These are phyloP conservation scores for Wickerhamomyces kurtzmanii DNA, from an alignment of 805 yeast genomes.

Conservation along the genomic window DNA sequence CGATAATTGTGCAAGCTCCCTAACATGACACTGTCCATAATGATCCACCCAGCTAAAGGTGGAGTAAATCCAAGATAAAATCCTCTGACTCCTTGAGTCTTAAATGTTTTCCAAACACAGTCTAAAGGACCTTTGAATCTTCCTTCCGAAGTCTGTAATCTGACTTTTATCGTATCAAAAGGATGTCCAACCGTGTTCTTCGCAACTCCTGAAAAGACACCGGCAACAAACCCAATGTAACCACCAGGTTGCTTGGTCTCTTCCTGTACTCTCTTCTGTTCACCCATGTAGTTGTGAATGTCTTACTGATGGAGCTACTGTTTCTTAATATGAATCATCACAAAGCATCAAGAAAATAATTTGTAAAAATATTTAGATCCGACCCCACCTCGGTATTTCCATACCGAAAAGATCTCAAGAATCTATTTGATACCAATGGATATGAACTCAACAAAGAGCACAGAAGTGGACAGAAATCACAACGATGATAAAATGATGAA, in stretches of 20 bases:
- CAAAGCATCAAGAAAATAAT: too few species aligned
- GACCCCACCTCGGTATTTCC: too few species aligned
- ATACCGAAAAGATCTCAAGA: too few species aligned
- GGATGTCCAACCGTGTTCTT: slow-evolving; percentile 92
- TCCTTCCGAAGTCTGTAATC: slow-evolving; percentile 70
- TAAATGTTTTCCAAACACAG: slow-evolving; percentile 62
- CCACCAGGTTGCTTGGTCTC: slow-evolving; percentile 12
- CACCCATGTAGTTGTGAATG: slow-evolving; percentile 1
- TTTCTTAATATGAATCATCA: too few species aligned
- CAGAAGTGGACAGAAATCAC: too few species aligned
- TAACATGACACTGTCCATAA: slow-evolving; percentile 87
- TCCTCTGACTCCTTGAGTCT: slow-evolving; percentile 69
- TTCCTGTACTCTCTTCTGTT: neutral
- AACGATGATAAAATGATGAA: too few species aligned
- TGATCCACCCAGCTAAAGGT: slow-evolving; percentile 87
- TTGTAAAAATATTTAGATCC: too few species aligned
- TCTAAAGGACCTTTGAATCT: slow-evolving; percentile 76
- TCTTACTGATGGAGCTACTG: too few species aligned
- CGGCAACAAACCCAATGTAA: slow-evolving; percentile 74
- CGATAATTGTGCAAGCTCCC: slow-evolving; percentile 80
- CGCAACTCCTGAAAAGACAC: slow-evolving; percentile 78
- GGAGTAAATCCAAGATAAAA: slow-evolving; percentile 89
- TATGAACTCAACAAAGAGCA: too few species aligned
- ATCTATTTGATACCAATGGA: too few species aligned
- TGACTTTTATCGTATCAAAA: slow-evolving; percentile 81